These are phyloP conservation scores for Podospora comata DNA, from an alignment of 495 filamentous ascomycete genomes.

Conservation along the genomic window DNA sequence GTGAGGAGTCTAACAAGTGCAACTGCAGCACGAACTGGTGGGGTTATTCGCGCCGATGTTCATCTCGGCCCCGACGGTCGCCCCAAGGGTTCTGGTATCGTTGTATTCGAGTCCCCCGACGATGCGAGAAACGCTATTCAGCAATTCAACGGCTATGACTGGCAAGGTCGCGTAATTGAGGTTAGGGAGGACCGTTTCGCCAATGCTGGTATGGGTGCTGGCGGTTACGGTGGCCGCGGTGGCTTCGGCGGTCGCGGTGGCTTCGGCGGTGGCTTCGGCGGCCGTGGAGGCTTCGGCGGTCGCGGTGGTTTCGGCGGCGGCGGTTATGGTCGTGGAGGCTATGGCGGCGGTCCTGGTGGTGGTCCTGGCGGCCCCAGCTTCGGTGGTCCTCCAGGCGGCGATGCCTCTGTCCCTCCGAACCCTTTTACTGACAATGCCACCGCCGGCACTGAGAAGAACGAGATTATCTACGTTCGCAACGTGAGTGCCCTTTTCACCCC, in stretches of 20 bases:
- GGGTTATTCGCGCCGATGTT: constrained; percentile 93
- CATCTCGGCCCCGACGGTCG: constrained; percentile 88
- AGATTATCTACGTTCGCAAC: constrained; percentile 92
- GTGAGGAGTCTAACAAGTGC: background rate
- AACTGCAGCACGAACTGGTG: constrained; percentile 59
- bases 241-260: constrained; percentile 54
- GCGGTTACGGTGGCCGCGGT: constrained; percentile 46
- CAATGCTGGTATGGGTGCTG: constrained; percentile 55
- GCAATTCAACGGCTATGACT: constrained; percentile 98
- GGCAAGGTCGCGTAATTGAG: constrained; percentile 90
- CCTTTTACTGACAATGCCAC: constrained; percentile 94
- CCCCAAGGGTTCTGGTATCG: constrained; percentile 93
- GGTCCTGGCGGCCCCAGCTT: constrained; percentile 48
- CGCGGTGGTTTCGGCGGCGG: constrained; percentile 35
- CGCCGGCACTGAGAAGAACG: constrained; percentile 76
- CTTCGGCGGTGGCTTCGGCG: constrained; percentile 56
- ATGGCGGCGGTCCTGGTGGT: constrained; percentile 35
- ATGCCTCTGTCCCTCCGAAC: constrained; percentile 69
- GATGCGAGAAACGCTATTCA: constrained; percentile 93
- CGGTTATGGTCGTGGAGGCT: constrained; percentile 49
- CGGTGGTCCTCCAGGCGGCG: constrained; percentile 42
- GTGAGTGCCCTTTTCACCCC: constrained; percentile 55
- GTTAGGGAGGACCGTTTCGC: constrained; percentile 97
- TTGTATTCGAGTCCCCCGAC: constrained; percentile 90
- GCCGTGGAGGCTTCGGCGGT: constrained; percentile 44